Evolutionary conservation across 225 moss, liverwort and hornwort genomes (phyloP), one percentile per base, ranked within the genome.

Genomic region (Takakia lepidozioides): DNA sequence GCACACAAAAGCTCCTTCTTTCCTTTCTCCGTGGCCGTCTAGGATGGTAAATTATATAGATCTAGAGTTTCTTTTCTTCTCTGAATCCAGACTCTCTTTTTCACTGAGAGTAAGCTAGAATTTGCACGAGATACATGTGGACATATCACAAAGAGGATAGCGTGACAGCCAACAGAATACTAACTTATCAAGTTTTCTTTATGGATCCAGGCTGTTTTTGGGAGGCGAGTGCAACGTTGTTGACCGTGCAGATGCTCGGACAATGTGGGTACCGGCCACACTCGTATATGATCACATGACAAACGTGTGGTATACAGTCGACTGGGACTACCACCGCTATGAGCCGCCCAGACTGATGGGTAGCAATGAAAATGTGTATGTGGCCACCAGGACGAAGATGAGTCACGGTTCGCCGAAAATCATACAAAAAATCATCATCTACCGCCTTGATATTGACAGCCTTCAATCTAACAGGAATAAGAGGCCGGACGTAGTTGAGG

Each of bases 311-410:
- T 22, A 25, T 25, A 22, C 21, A 4, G 45, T 46, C 8, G 45
- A 46, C 23, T 46, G 45, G 45, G 45, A 46, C 45, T 9, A 46
- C 25, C 45, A n/a, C 23, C 45, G 25, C 45, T 46, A 46, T 15
- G 45, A 46, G 9, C 20, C 45, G 8, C 45, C 45, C 10, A 17
- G 43, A 9, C 23, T 46, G 45, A 46, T 25, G 45, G 45, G 21
- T 25, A 46, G 23, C 45, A 22, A 25, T 25, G 21, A 15, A 22
- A 21, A 46, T 2, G 45, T 46, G 10, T 46, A 25, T 25, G 45
- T 46, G 8, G 45, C 25, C 45, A 46, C 45, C 9, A 15, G 45
- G 8, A 46, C 45, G 25, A 46, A 46, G 15, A 13, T 22, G 10
- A 8, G 22, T 2, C 21, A 5, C 6, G 2, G 9, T 2, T 22